Evolutionary conservation across 805 yeast species (phyloP), one percentile per base, ranked within the genome.

Genomic region (Yamadazyma olivae): DNA sequence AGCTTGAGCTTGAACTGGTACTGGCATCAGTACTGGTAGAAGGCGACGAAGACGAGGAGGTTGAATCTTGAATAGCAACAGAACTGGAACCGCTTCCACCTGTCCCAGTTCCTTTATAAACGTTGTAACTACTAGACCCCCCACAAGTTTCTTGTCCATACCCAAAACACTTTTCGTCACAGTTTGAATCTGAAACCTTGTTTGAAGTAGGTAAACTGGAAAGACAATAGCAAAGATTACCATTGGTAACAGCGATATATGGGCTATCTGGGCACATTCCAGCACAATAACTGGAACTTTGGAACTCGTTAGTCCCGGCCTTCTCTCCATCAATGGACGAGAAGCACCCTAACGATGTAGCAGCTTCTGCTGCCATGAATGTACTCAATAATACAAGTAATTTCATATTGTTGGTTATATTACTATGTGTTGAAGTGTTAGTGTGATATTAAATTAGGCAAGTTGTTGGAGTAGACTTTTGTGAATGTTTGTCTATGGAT

Each of bases 221-320:
- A 36, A 70, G 61, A 43, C 75, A 69, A 44, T 49, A 57, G 43
- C 75, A 69, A n/a, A 50, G 48, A 27, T 47, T 46, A 9, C 73
- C 74, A 33, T 55, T 44, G 19, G 44, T 49, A 24, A 68, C 22
- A 27, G 72, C 75, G 32, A 64, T 54, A 41, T 62, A 69, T 3
- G 67, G 56, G 35, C 59, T 64, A 27, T 43, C 45, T 5, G 55
- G 30, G 44, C 75, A 69, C 13, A 39, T 27, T 1, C 28, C 32
- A 4, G 54, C 45, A 47, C 75, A 69, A 22, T 38, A 41, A 5
- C 53, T 46, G 7, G 59, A 45, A 3, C 64, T 44, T 33, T 64
- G 70, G 34, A 41, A 67, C 17, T 20, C 31, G 28, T 42, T 40
- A 12, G 49, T 36, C n/a, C 64, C 64, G 16, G 46, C 34, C 10